A percentile compares a stretch with the other conserved stretches of the same genome.
phyloP scores from a whole-genome alignment of 192 early-diverging fungal genomes.

The Umbelopsis ramanniana region DNA sequence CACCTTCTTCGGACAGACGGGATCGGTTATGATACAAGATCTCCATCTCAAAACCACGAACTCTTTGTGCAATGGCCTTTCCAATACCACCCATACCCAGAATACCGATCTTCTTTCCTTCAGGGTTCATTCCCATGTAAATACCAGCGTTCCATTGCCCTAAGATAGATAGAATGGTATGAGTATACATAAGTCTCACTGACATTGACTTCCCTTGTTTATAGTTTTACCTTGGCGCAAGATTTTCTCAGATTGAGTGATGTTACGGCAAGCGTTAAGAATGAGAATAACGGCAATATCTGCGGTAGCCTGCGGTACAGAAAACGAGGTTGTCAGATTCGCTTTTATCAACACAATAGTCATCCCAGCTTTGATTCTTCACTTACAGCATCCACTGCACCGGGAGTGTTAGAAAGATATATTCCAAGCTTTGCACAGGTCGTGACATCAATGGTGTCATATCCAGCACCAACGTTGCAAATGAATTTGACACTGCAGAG shows the following conservation, averaged over 20 bases:
- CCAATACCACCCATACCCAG: conserved; percentile 59
- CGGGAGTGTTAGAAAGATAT: conserved; percentile 50
- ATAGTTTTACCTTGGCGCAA: conserved; percentile 43
- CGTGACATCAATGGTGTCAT: conserved; percentile 45
- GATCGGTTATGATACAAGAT: conserved; percentile 50
- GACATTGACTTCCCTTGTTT: too few relatives aligned
- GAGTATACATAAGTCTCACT: too few relatives aligned
- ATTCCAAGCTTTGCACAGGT: conserved; percentile 36
- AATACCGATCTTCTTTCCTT: conserved; percentile 48
- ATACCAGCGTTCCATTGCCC: conserved; percentile 43
- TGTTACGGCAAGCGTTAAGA: conserved; percentile 51
- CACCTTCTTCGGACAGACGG: conserved; percentile 46
- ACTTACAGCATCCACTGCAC: conserved; percentile 41
- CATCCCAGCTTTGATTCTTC: not conserved
- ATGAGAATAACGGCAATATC: conserved; percentile 53
- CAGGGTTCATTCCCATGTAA: conserved; percentile 44
- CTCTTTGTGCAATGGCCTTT: conserved; percentile 57
- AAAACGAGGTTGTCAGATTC: not conserved
- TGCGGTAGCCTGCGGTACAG: conserved; percentile 39
- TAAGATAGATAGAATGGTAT: not conserved
- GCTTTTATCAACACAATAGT: not conserved
- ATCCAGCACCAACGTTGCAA: conserved; percentile 42
- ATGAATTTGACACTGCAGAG: conserved; percentile 31
- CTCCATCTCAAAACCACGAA: conserved; percentile 52
- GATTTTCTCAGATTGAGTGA: conserved; percentile 33